These are phyloP conservation scores for Fusarium sp. DNA, from an alignment of 2,329 filamentous ascomycete genomes.

Conservation along the genomic window DNA sequence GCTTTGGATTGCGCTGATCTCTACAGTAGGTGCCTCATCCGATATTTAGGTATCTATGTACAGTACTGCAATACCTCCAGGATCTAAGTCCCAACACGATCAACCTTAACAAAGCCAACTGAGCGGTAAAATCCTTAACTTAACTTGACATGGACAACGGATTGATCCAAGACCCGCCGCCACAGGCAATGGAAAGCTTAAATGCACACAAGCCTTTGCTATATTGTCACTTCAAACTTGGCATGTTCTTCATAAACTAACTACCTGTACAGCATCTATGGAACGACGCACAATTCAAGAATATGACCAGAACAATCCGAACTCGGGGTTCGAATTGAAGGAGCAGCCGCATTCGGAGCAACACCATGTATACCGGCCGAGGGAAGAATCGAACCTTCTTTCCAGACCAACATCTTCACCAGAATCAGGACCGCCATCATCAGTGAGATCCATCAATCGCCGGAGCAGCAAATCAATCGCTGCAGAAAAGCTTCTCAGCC, in stretches of 20 bases:
- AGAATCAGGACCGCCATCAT: not conserved
- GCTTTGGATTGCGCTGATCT: not conserved
- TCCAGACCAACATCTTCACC: conserved; percentile 8
- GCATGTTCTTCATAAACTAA: not conserved
- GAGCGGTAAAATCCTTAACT: conserved; percentile 2
- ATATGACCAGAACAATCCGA: not conserved
- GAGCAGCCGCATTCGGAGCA: not conserved
- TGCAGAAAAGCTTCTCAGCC: conserved; percentile 8
- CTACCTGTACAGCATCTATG: not conserved
- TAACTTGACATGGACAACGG: not conserved
- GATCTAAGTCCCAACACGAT: not conserved
- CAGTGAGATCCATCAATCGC: not conserved
- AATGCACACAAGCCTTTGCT: not conserved
- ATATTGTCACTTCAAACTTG: not conserved
- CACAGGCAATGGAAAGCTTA: conserved; percentile 23
- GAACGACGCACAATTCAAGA: not conserved
- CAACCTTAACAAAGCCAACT: not conserved
- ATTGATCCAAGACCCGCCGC: conserved; percentile 14
- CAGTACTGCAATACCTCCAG: not conserved
- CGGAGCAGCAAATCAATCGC: not conserved
- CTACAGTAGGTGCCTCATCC: not conserved
- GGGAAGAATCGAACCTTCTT: conserved; percentile 22
- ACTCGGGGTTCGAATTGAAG: conserved; percentile 9
- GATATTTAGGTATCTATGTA: not conserved
- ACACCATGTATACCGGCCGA: conserved; percentile 1